Conservation (phyloP, 73 alveolate genomes). For the Tetrahymena malaccensis region DNA sequence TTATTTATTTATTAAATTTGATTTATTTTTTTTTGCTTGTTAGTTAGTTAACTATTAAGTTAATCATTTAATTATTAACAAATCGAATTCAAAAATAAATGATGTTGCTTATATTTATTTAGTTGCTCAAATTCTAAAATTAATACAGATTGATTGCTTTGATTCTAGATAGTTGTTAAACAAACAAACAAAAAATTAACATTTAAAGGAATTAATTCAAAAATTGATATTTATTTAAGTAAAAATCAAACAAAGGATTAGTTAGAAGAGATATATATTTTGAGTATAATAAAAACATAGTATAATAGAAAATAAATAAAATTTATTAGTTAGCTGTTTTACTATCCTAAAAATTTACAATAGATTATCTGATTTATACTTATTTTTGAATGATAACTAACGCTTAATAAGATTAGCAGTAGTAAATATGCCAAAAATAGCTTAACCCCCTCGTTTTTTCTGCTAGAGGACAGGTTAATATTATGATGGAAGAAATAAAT, state of each 20-base stretch:
- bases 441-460: background rate
- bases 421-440: background rate
- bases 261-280: background rate
- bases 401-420: background rate
- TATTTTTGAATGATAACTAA: background rate
- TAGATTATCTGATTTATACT: background rate
- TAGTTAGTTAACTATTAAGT: background rate
- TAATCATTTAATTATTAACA: no score
- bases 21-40: background rate
- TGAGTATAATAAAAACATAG: background rate
- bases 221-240: background rate
- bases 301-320: background rate
- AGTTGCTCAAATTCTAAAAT: no score
- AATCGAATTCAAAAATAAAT: background rate
- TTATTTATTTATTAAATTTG: no score
- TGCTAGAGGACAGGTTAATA: background rate
- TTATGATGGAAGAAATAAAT: background rate
- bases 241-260: background rate
- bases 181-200: background rate
- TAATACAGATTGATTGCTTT: no score
- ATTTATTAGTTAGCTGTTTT: no score
- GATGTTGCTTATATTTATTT: background rate
- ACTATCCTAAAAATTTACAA: background rate
- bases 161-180: background rate
- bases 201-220: background rate